phyloP scores from a whole-genome alignment of 371 early-diverging fungal species.

The Rozella allomycis region DNA sequence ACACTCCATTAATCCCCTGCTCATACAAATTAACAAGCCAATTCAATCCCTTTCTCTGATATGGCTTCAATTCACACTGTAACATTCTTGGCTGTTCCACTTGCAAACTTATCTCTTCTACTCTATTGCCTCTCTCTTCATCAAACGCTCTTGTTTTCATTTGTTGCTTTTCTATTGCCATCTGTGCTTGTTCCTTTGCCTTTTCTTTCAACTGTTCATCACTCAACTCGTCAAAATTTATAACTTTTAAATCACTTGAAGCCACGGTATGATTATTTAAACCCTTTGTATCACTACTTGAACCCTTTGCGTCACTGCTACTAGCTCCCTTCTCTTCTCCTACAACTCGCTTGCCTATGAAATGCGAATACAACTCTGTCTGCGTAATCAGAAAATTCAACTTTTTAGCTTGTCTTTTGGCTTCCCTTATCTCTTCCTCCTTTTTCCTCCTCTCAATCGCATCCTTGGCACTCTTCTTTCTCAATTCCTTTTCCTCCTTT shows the following conservation, averaged over 20 bases:
- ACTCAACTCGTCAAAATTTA: background rate
- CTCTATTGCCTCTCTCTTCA: constrained; percentile 5
- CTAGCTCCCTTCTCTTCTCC: constrained; percentile 5
- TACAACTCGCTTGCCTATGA: constrained; percentile 57
- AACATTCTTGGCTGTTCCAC: constrained; percentile 68
- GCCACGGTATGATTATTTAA: background rate
- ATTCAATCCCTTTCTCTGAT: constrained; percentile 94
- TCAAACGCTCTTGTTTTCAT: constrained; percentile 49
- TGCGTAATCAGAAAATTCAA: constrained; percentile 89
- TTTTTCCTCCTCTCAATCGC: constrained; percentile 51
- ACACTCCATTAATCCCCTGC: constrained; percentile 90
- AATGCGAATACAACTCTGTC: constrained; percentile 91
- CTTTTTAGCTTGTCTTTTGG: constrained; percentile 71
- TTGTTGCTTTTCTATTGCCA: constrained; percentile 49
- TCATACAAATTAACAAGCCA: constrained; percentile 94
- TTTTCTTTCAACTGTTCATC: constrained; percentile 44
- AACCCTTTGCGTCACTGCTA: constrained; percentile 1
- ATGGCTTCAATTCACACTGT: constrained; percentile 66
- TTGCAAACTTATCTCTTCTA: constrained; percentile 17
- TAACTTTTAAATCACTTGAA: background rate
- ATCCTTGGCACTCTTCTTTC: constrained; percentile 74
- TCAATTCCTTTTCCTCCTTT: constrained; percentile 65
- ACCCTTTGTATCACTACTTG: background rate
- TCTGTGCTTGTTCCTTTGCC: constrained; percentile 49
- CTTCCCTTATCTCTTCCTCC: constrained; percentile 78